phyloP scores from a whole-genome alignment of 805 yeast species.

The Kodamaea leandrae region DNA sequence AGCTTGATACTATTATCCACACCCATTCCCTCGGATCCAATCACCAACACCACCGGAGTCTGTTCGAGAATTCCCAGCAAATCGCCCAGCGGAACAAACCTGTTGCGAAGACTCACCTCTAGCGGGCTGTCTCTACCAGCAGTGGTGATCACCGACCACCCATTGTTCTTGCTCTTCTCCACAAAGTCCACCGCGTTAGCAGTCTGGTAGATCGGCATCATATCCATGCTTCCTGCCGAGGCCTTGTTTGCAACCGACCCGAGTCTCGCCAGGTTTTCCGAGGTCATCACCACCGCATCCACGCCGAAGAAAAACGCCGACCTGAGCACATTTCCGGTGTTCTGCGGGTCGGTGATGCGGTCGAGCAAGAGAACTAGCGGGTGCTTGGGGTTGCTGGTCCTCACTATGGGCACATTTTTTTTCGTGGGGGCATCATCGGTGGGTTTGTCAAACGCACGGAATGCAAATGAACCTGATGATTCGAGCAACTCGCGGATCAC shows the following conservation, averaged over 20 bases:
- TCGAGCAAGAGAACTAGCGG: constrained; percentile 79
- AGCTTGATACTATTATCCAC: constrained; percentile 63
- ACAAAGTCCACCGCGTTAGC: constrained; percentile 63
- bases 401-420: constrained; percentile 2
- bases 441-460: constrained; percentile 18
- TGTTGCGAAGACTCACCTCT: constrained; percentile 28
- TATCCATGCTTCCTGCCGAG: constrained; percentile 81
- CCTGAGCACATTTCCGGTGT: constrained; percentile 78
- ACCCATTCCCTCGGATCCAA: constrained; percentile 88
- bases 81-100: constrained; percentile 39
- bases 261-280: constrained; percentile 67
- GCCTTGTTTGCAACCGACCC: constrained; percentile 79
- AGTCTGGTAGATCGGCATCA: constrained; percentile 57
- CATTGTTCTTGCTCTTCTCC: constrained; percentile 50
- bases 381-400: constrained; percentile 12
- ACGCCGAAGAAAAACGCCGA: constrained; percentile 81
- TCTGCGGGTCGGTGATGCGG: constrained; percentile 82
- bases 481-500: constrained; percentile 18
- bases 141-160: constrained; percentile 74
- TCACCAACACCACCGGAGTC: constrained; percentile 64
- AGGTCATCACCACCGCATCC: constrained; percentile 71
- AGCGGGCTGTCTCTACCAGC: constrained; percentile 37
- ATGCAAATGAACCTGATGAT: constrained; percentile 16
- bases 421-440: constrained; percentile 14
- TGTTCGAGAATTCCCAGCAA: constrained; percentile 42